Evolutionary conservation across 2,329 filamentous ascomycete genomes (phyloP).

Genomic region (Trichoderma citrinoviride): DNA sequence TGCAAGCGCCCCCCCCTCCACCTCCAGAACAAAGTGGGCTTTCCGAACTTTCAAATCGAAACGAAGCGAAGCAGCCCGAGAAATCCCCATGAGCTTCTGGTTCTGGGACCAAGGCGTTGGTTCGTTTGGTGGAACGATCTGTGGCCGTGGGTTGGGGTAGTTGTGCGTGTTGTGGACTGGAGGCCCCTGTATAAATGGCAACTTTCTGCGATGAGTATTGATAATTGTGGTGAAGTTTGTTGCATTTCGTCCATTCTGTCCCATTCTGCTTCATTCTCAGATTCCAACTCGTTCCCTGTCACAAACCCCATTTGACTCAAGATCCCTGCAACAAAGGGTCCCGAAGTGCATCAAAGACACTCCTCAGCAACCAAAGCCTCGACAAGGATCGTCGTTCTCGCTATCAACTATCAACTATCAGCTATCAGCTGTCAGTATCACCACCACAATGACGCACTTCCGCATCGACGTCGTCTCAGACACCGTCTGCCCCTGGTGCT

Average conservation of each 20-base stretch:
- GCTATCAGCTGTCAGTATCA: neutral
- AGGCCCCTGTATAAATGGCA: neutral
- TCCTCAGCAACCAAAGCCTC: too few relatives aligned
- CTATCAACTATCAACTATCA: too few relatives aligned
- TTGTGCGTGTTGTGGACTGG: neutral
- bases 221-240: too few relatives aligned
- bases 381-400: neutral
- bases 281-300: neutral
- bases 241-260: too few relatives aligned
- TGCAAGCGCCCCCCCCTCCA: too few relatives aligned
- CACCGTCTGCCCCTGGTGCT: conserved; percentile 53
- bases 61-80: too few relatives aligned
- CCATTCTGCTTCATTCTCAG: too few relatives aligned
- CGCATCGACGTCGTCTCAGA: conserved; percentile 49
- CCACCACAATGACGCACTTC: conserved; percentile 56
- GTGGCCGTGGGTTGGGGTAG: neutral
- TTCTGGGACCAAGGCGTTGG: too few relatives aligned
- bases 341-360: neutral
- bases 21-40: neutral
- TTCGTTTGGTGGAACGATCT: neutral
- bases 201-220: neutral
- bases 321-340: neutral
- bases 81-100: too few relatives aligned
- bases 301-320: neutral
- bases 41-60: conserved; percentile 16